Percentiles rank a stretch among this genome's conserved stretches.
phyloP scores from a whole-genome alignment of 2,329 filamentous ascomycete species.

The Exophiala viscosa region DNA sequence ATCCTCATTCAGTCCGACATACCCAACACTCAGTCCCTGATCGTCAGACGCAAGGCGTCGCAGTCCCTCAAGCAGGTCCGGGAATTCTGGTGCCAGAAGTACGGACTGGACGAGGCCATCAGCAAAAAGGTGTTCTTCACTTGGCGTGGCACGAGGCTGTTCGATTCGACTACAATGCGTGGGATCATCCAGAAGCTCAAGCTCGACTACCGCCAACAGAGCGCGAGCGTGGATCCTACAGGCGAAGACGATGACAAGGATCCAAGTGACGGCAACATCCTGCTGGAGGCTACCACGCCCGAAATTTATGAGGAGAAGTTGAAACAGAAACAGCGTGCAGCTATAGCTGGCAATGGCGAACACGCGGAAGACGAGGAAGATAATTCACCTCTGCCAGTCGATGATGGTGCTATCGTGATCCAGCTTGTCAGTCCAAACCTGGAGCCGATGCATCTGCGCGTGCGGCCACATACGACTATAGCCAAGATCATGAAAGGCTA shows the following conservation, averaged over 20 bases:
- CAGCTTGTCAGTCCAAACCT: conserved; percentile 51
- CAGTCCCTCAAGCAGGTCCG: conserved; percentile 66
- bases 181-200: conserved; percentile 52
- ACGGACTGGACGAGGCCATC: conserved; percentile 51
- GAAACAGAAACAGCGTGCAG: conserved; percentile 48
- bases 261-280: conserved; percentile 57
- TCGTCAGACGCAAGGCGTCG: conserved; percentile 64
- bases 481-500: conserved; percentile 62
- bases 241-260: conserved; percentile 40
- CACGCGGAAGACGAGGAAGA: background rate
- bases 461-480: conserved; percentile 51
- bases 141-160: conserved; percentile 70
- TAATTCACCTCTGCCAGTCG: background rate
- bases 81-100: conserved; percentile 64
- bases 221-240: conserved; percentile 38
- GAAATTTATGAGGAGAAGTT: conserved; percentile 54
- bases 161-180: conserved; percentile 68
- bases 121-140: conserved; percentile 66
- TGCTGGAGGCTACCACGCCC: conserved; percentile 73
- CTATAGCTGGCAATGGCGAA: conserved; percentile 20
- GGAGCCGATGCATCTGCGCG: conserved; percentile 49
- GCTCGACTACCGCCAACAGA: conserved; percentile 11
- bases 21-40: conserved; percentile 55
- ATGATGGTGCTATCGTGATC: conserved; percentile 39
- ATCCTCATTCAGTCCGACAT: conserved; percentile 69